Base-by-base conservation (phyloP, 2,329 filamentous ascomycete genomes). In the Fonsecaea pugnacius region DNA sequence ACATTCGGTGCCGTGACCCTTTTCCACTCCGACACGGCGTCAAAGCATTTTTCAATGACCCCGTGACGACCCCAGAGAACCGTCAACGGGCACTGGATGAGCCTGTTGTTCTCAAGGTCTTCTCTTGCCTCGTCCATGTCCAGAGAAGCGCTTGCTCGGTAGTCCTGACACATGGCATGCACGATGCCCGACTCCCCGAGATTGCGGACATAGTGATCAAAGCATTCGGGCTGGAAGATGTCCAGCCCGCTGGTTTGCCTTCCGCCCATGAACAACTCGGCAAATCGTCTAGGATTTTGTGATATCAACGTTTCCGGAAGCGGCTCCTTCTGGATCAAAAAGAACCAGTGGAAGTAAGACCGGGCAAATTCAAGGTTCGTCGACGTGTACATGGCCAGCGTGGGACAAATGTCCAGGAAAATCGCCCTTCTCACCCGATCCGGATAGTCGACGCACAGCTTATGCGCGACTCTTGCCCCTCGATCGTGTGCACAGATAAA, bases 311-410 rank as follows among this genome's bases (percentile, higher is more conserved):
- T 58, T 36, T 56, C 53, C 24, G 36, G 53, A 21, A 56, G 33
- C 4, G 53, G 55, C 10, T 48, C 55, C 9, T 58, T 58, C 55
- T 58, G 36, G n/a, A 58, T 58, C 21, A 58, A 32, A 21, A 58
- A 43, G 32, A 58, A 58, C 55, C 55, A 58, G 16, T 46, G 55
- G 18, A 58, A 58, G 32, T 43, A 58, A n/a, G 55, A 30, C 27
- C 21, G 32, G 4, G 36, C 55, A 18, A 58, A 40, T 27, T 36
- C 32, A 24, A 56, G 24, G 53, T 56, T 40, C 7, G 53, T 40
- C 33, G 51, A 53, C 9, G 32, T 27, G n/a, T 40, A 40, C 53
- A 40, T 56, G 6, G 53, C 33, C 53, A 36, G 32, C 2, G 53
- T 56, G 32, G 53, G 51, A 53, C 51, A 53, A 21, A 53, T 40